Percentiles rank a stretch among this genome's conserved stretches.
Evolutionary conservation across 2,329 filamentous ascomycete species (phyloP).

Genomic region (Aspergillus sp.): DNA sequence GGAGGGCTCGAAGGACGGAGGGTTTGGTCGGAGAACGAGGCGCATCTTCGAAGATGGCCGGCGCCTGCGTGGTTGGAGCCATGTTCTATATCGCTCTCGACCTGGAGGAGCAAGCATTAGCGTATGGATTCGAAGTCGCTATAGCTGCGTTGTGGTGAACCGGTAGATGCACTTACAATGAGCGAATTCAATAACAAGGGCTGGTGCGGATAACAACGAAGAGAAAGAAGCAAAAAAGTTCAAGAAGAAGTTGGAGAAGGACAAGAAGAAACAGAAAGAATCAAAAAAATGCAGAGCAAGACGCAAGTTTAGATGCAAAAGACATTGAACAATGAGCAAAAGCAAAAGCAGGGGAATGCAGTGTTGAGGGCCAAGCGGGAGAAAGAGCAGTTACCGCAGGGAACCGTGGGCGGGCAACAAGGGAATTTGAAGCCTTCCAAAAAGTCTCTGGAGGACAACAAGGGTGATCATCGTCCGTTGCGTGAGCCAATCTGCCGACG

Average conservation of each 20-base stretch:
- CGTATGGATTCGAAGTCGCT: not conserved
- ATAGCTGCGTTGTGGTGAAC: not conserved
- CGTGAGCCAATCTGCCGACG: conserved; percentile 20
- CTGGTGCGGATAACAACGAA: conserved; percentile 6
- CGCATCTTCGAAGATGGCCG: conserved; percentile 40
- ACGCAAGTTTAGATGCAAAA: conserved; percentile 10
- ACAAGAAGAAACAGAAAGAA: not conserved
- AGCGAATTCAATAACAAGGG: conserved; percentile 5
- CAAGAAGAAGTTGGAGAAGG: not conserved
- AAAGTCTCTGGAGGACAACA: conserved; percentile 25
- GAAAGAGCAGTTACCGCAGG: conserved; percentile 16
- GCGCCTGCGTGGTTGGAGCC: conserved; percentile 31
- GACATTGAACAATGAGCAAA: conserved; percentile 14
- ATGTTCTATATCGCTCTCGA: conserved; percentile 27
- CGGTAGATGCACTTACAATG: conserved; percentile 18
- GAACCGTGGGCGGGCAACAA: conserved; percentile 20
- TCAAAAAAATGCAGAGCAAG: conserved; percentile 11
- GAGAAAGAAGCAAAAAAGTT: conserved; percentile 2
- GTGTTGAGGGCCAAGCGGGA: conserved; percentile 2
- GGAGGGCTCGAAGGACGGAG: conserved; percentile 54
- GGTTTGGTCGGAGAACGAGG: conserved; percentile 37
- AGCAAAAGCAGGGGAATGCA: conserved; percentile 10
- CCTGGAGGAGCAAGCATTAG: conserved; percentile 1
- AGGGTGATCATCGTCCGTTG: conserved; percentile 21
- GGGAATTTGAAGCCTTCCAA: conserved; percentile 30